phyloP scores from a whole-genome alignment of 2,329 filamentous ascomycete genomes.

The Leptographium lundbergii region DNA sequence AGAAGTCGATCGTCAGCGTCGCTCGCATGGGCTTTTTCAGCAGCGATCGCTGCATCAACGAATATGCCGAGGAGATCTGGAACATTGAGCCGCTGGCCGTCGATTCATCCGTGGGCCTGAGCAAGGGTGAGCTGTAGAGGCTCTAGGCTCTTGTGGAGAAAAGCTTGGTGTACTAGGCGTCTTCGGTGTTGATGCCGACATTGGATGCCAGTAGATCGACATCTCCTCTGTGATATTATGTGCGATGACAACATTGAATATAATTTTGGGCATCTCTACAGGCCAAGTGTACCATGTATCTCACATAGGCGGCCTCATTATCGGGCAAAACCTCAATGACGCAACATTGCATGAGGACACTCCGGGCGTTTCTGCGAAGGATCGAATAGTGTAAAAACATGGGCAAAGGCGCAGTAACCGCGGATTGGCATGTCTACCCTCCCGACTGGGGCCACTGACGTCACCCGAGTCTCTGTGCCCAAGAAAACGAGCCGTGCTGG shows the following conservation, averaged over 20 bases:
- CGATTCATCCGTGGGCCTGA: slow-evolving; percentile 17
- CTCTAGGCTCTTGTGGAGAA: neutral
- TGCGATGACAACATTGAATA: neutral
- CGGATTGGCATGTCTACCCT: too few relatives aligned
- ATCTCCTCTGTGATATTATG: neutral
- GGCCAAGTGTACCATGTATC: too few relatives aligned
- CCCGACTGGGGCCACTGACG: too few relatives aligned
- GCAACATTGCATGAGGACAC: neutral
- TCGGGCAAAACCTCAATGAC: neutral
- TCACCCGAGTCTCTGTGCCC: too few relatives aligned
- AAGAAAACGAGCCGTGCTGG: too few relatives aligned
- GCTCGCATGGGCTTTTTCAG: slow-evolving; percentile 96
- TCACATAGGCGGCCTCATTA: neutral
- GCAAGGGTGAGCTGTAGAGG: slow-evolving; percentile 8
- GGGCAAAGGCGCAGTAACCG: too few relatives aligned
- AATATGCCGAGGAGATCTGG: slow-evolving; percentile 97
- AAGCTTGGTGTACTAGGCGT: too few relatives aligned
- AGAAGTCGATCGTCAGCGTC: slow-evolving; percentile 80
- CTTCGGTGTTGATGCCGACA: too few relatives aligned
- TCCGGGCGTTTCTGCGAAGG: neutral
- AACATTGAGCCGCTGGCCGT: slow-evolving; percentile 71
- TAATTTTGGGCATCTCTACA: neutral
- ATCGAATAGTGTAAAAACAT: neutral
- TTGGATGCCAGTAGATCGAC: neutral
- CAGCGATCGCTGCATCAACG: slow-evolving; percentile 87